These are phyloP conservation scores for Candida caryicola DNA, from an alignment of 805 yeast genomes.

Conservation along the genomic window DNA sequence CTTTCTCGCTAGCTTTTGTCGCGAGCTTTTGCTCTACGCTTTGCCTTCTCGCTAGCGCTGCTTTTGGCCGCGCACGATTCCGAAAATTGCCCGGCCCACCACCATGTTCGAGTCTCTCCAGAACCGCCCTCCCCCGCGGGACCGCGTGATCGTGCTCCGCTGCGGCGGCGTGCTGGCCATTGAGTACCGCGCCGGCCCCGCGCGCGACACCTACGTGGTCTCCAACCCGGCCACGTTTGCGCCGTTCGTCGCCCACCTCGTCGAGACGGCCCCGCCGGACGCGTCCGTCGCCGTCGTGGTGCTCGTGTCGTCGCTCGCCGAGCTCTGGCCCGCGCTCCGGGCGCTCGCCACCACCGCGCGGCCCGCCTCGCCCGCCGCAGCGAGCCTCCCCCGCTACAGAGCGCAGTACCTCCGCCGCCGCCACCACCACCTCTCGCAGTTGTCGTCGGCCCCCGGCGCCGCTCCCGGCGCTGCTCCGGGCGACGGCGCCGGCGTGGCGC, in stretches of 20 bases:
- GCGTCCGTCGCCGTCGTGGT: constrained; percentile 8
- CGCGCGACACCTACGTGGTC: constrained; percentile 15
- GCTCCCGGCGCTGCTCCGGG: too few relatives aligned
- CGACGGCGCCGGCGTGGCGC: constrained; percentile 1
- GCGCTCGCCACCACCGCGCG: background rate
- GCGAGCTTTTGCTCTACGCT: too few relatives aligned
- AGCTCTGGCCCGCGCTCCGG: constrained; percentile 4
- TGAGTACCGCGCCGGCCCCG: constrained; percentile 6
- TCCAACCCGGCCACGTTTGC: constrained; percentile 13
- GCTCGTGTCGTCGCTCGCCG: constrained; percentile 9
- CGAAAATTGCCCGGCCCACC: background rate
- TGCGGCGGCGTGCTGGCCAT: constrained; percentile 12
- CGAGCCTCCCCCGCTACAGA: background rate
- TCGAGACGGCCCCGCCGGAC: constrained; percentile 1
- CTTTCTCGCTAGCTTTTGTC: too few relatives aligned
- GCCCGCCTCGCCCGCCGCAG: too few relatives aligned
- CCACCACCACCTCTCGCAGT: background rate
- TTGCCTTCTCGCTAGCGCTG: too few relatives aligned
- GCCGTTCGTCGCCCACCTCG: constrained; percentile 9
- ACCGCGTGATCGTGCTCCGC: constrained; percentile 3
- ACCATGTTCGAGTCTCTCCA: background rate
- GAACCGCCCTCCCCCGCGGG: constrained; percentile 2
- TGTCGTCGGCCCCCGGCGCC: constrained; percentile 1
- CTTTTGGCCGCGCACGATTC: too few relatives aligned
- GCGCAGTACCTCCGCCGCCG: background rate